Base-by-base conservation (phyloP, 805 yeast species). In the Phaffomyces antillensis region DNA sequence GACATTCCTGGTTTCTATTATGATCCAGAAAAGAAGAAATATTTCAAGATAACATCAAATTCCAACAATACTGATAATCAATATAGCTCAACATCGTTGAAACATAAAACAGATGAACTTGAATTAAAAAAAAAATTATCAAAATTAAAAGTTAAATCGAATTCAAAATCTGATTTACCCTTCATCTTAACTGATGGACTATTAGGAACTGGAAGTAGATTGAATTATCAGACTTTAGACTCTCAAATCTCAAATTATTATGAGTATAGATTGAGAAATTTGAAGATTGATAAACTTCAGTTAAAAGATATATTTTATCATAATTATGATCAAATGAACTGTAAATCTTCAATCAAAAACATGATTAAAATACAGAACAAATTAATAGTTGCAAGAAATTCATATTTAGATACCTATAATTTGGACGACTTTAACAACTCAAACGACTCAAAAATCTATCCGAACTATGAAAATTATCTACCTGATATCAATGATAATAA, bases 1-100 rank as follows among this genome's bases (percentile, higher is more conserved):
- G 50, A 55, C 3, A 56, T 58, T 17, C 61, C 62, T 0, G 62
- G 62, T 2, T 56, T 46, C 37, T 53, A 46, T 41, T 59, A 45
- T 39, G 61, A 59, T 37, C 42, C 49, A 4, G 47, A 24, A 3
- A 56, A 47, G 52, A 57, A 56, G 26, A 55, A 51, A 12, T 59
- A 59, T 41, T 59, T 59, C 48, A 59, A 59, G 41, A 47, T 59
- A 2, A 56, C 49, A 15, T 46, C 45, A 37, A 56, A 44, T 33
- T 17, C 50, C 9, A 8, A 20, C 44, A 15, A 18, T 28, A 7
- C 30, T 17, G 38, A 37, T 11, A 54, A 53, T 34, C 39, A 42
- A 30, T 57, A 57, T 37, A 49, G 40, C 20, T 39, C 43, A 11
- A 41, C 35, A 1, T 24, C 48, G 2, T 34, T 55, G 31, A 53